Conservation (phyloP, 371 early-diverging fungal species). For the Lichtheimia corymbifera region DNA sequence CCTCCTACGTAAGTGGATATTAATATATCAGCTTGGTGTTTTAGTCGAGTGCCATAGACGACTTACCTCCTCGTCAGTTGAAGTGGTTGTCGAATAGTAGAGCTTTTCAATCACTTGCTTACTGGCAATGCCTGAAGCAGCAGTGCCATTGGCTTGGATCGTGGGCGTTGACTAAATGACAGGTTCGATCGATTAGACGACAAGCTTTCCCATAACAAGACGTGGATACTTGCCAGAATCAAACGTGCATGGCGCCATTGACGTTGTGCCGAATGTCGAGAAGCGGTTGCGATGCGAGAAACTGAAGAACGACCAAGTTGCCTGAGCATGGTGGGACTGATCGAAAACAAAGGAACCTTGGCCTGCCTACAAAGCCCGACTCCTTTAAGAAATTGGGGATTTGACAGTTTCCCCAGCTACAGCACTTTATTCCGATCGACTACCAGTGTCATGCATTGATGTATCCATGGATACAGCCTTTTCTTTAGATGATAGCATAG, state of each 20-base stretch:
- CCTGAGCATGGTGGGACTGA: constrained; percentile 20
- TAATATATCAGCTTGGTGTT: background rate
- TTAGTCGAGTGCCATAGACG: background rate
- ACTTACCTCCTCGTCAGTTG: background rate
- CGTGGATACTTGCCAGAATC: constrained; percentile 9
- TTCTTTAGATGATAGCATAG: too few relatives aligned
- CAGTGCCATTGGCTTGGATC: constrained; percentile 3
- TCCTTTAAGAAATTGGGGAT: too few relatives aligned
- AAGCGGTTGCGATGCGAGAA: constrained; percentile 22
- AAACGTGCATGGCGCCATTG: background rate
- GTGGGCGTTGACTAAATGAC: constrained; percentile 1
- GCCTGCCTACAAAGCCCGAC: too few relatives aligned
- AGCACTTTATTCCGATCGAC: too few relatives aligned
- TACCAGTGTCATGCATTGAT: too few relatives aligned
- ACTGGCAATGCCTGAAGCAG: background rate
- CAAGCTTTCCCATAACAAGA: too few relatives aligned
- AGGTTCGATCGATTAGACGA: too few relatives aligned
- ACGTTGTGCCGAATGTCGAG: constrained; percentile 13
- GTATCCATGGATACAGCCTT: too few relatives aligned
- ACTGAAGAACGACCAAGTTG: constrained; percentile 23
- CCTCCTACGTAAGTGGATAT: background rate
- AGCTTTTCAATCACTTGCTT: constrained; percentile 1
- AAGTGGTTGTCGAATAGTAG: constrained; percentile 3
- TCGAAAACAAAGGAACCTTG: background rate
- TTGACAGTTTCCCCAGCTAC: too few relatives aligned